Base-by-base conservation (phyloP, 2,329 filamentous ascomycete genomes). In the Cladosporium sphaerospermum region DNA sequence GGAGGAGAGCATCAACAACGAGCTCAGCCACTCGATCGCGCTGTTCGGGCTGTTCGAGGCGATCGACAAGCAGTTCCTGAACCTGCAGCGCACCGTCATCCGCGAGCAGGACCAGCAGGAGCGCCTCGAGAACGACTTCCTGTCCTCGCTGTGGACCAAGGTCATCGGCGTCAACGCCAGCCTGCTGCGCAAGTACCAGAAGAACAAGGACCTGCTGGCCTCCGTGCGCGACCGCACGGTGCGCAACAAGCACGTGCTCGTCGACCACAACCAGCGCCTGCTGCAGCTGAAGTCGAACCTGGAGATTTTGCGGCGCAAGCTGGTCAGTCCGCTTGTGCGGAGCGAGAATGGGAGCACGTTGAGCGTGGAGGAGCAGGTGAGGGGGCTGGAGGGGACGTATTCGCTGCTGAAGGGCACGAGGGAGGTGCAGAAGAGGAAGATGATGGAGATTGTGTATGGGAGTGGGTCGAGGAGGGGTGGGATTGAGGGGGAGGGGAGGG, bases 41-140 rank as follows among this genome's bases (percentile, higher is more conserved):
- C 81, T 96, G 11, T 95, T 96, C 69, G 82, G 82, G 3, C 83
- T 96, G n/a, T 96, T 96, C 69, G 90, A 96, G 68, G 82, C 84
- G 55, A 90, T 96, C 61, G 92, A 97, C 71, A 81, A 84, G 50
- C 89, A 95, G 68, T 96, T 96, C 71, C 79, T 90, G 57, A 95
- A 93, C 67, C 79, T 96, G 1, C 89, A 89, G 58, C 85, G 90
- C 56, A 87, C 84, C 4, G 90, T 95, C 9, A 85, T 88, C 52
- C 88, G 89, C 62, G 91, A 96, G 72, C 83, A 85, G 16, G 85
- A 87, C 57, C 80, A 81, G 5, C 89, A 96, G 66, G 89, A 96
- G 58, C 84, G 85, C 40, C 77, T 84, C 31, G 88, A 95, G 67
- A 84, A 83, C 57, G 89, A 96, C 64, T 79, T 93, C 63, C 83